phyloP scores from a whole-genome alignment of 192 early-diverging fungal species.

The Umbelopsis vinacea region DNA sequence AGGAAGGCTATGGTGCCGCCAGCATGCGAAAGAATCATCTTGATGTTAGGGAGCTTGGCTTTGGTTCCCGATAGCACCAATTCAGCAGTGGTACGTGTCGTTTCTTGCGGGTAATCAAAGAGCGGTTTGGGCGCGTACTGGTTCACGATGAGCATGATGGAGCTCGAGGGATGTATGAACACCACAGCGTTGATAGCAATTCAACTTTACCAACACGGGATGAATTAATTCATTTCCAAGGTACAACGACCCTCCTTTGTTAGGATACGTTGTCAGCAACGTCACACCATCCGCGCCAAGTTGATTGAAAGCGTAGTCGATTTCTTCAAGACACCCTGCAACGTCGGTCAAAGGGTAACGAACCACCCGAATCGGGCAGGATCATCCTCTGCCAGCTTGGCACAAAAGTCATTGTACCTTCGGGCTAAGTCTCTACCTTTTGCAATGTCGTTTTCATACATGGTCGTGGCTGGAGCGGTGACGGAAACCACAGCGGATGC shows the following conservation, averaged over 20 bases:
- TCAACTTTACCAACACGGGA: background rate
- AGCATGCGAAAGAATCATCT: constrained; percentile 43
- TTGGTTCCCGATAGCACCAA: constrained; percentile 45
- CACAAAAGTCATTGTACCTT: background rate
- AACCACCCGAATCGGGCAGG: background rate
- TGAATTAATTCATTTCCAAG: background rate
- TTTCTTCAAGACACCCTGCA: background rate
- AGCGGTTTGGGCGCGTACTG: background rate
- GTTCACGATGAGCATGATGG: background rate
- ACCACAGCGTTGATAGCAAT: background rate
- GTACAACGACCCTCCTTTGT: background rate
- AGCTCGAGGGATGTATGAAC: background rate
- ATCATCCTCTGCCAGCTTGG: background rate
- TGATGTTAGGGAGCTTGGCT: constrained; percentile 40
- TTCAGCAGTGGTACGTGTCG: constrained; percentile 33
- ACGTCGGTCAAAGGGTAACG: background rate
- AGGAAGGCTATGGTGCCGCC: constrained; percentile 47
- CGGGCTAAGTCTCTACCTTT: background rate
- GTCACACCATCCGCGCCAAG: background rate
- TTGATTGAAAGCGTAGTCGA: constrained; percentile 9
- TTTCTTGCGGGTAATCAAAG: constrained; percentile 26
- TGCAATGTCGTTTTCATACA: background rate
- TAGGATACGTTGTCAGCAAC: background rate
- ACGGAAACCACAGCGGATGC: background rate
- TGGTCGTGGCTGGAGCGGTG: background rate